Percentiles rank a stretch among this genome's conserved stretches.
These are phyloP conservation scores for Diaporthe capsici DNA, from an alignment of 2,329 filamentous ascomycete genomes.

Conservation along the genomic window DNA sequence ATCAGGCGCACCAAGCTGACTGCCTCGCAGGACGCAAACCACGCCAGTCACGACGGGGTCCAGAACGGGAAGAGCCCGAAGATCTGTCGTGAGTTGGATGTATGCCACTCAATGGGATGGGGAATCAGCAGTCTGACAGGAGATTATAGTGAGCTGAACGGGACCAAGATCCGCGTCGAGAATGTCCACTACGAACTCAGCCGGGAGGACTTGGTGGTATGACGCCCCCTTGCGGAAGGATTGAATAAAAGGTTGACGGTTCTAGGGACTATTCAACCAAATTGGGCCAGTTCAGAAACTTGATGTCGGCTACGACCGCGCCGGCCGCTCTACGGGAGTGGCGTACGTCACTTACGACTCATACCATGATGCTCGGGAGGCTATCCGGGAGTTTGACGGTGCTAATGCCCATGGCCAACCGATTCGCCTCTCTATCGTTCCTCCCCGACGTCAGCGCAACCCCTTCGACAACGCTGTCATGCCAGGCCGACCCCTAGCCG, in stretches of 20 bases:
- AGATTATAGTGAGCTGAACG: constrained; percentile 57
- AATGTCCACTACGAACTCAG: constrained; percentile 95
- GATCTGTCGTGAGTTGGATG: constrained; percentile 33
- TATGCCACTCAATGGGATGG: neutral
- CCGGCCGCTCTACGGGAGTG: constrained; percentile 87
- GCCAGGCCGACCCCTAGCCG: constrained; percentile 70
- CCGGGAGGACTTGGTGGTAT: constrained; percentile 84
- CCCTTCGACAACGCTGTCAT: constrained; percentile 69
- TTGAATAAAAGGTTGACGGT: constrained; percentile 46
- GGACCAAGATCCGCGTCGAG: constrained; percentile 84
- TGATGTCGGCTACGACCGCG: constrained; percentile 85
- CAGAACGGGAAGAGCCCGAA: constrained; percentile 37
- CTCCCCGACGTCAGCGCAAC: constrained; percentile 64
- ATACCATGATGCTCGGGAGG: constrained; percentile 78
- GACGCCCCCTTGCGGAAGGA: constrained; percentile 41
- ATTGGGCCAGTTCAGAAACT: constrained; percentile 81
- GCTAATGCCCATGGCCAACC: constrained; percentile 93
- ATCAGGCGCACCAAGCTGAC: constrained; percentile 17
- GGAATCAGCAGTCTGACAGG: constrained; percentile 52
- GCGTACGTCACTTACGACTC: constrained; percentile 87
- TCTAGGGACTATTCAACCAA: constrained; percentile 82
- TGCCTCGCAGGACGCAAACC: constrained; percentile 40
- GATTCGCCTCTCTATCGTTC: constrained; percentile 79
- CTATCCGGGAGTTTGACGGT: constrained; percentile 86
- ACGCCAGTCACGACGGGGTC: constrained; percentile 42